phyloP scores from a whole-genome alignment of 768 basidiomycete species.

The Solioccasus polychromus region DNA sequence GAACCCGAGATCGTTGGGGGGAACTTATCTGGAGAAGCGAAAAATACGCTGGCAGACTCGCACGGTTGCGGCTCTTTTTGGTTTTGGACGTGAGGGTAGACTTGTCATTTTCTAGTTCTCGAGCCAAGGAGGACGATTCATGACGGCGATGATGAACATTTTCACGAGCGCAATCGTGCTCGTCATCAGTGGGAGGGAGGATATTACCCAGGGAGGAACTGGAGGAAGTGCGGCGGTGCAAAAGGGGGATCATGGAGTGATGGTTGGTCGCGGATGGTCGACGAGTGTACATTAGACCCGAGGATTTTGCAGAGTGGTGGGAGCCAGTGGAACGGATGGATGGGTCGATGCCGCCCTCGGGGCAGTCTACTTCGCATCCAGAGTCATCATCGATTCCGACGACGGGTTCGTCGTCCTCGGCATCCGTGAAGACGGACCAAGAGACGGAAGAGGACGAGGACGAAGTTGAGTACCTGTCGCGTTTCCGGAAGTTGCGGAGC shows the following conservation, averaged over 20 bases:
- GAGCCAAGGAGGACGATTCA: constrained; percentile 33
- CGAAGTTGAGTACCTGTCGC: constrained; percentile 52
- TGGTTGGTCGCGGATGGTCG: constrained; percentile 72
- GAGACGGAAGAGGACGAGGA: constrained; percentile 66
- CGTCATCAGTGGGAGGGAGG: constrained; percentile 44
- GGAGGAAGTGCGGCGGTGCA: constrained; percentile 52
- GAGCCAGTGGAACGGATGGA: constrained; percentile 42
- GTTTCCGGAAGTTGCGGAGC: constrained; percentile 42
- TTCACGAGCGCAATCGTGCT: constrained; percentile 38
- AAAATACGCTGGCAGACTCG: constrained; percentile 73
- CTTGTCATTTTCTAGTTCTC: constrained; percentile 23
- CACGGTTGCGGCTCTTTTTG: constrained; percentile 60
- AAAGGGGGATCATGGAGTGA: constrained; percentile 54
- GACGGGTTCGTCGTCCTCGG: constrained; percentile 48
- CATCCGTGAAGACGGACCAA: constrained; percentile 66
- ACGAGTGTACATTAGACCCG: constrained; percentile 62
- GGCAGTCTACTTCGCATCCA: constrained; percentile 27
- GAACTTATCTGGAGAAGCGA: constrained; percentile 61
- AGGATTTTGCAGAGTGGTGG: constrained; percentile 34
- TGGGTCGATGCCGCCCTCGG: constrained; percentile 37
- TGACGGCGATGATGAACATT: constrained; percentile 19
- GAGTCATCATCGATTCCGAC: constrained; percentile 35
- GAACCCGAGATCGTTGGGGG: constrained; percentile 35
- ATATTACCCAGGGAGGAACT: constrained; percentile 30
- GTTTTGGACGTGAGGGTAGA: constrained; percentile 36